Evolutionary conservation across 495 filamentous ascomycete genomes (phyloP).

Genomic region (Aspergillus cavernicola): DNA sequence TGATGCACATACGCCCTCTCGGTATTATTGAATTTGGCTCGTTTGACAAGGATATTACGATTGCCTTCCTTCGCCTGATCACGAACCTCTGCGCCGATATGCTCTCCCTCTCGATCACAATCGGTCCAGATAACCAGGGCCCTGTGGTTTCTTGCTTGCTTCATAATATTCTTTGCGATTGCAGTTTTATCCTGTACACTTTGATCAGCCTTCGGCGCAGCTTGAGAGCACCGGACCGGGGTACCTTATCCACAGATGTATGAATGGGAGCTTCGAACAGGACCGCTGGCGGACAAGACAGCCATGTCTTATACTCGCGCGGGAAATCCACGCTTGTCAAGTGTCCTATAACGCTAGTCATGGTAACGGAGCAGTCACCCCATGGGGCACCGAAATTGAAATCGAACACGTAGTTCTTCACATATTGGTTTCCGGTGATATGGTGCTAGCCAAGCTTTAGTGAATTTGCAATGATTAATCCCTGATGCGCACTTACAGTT

Average conservation of each 20-base stretch:
- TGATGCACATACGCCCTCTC: slow-evolving; percentile 73
- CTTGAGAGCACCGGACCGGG: slow-evolving; percentile 3
- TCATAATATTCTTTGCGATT: slow-evolving; percentile 80
- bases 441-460: too few relatives aligned
- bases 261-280: slow-evolving; percentile 82
- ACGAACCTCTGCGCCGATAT: slow-evolving; percentile 92
- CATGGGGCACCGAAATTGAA: slow-evolving; percentile 80
- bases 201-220: slow-evolving; percentile 12
- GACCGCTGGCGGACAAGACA: slow-evolving; percentile 68
- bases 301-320: slow-evolving; percentile 67
- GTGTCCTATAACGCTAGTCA: slow-evolving; percentile 91
- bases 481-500: slow-evolving; percentile 57
- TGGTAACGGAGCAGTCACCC: slow-evolving; percentile 78
- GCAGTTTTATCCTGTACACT: slow-evolving; percentile 63
- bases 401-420: slow-evolving; percentile 92
- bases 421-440: slow-evolving; percentile 64
- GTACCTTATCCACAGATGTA: slow-evolving; percentile 60
- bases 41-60: slow-evolving; percentile 66
- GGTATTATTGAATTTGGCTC: slow-evolving; percentile 92
- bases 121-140: slow-evolving; percentile 96
- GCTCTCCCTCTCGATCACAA: slow-evolving; percentile 95
- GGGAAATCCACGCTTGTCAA: slow-evolving; percentile 71
- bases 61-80: slow-evolving; percentile 75
- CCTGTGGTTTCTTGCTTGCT: slow-evolving; percentile 63
- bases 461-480: too few relatives aligned